Percentiles rank a stretch among this genome's conserved stretches.
These are phyloP conservation scores for Vitis rotundifolia DNA, from an alignment of 164 flowering plant species.

Conservation along the genomic window DNA sequence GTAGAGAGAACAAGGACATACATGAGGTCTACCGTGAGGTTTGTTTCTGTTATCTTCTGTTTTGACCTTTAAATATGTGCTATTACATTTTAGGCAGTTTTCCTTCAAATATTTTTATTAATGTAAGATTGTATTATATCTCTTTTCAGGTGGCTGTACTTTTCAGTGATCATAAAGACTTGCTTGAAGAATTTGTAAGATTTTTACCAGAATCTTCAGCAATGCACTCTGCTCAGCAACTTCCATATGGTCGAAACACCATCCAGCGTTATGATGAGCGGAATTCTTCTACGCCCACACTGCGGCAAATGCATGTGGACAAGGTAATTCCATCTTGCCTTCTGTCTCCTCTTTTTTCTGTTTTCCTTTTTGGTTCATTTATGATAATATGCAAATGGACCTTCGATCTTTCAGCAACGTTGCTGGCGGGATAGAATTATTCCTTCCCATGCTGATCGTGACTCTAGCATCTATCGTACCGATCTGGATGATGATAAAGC, in stretches of 20 bases:
- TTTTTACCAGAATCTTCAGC: slow-evolving; percentile 62
- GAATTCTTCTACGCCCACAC: slow-evolving; percentile 35
- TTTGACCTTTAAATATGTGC: neutral
- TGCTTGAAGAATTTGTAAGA: slow-evolving; percentile 66
- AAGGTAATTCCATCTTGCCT: slow-evolving; percentile 35
- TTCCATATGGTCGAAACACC: slow-evolving; percentile 35
- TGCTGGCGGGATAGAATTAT: slow-evolving; percentile 41
- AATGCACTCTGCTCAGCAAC: slow-evolving; percentile 28
- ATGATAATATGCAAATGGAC: neutral
- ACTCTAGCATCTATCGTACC: slow-evolving; percentile 54
- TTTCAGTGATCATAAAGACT: slow-evolving; percentile 58
- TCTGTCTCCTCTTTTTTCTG: neutral
- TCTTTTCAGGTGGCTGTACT: slow-evolving; percentile 49
- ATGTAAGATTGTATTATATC: slow-evolving; percentile 1
- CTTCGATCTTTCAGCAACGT: slow-evolving; percentile 33
- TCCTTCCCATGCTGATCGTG: slow-evolving; percentile 48
- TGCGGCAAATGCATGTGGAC: slow-evolving; percentile 41
- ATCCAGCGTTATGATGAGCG: slow-evolving; percentile 46
- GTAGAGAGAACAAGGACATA: slow-evolving; percentile 72
- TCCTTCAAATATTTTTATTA: neutral
- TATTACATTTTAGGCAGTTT: neutral
- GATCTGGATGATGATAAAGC: slow-evolving; percentile 62
- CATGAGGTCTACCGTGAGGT: slow-evolving; percentile 74
- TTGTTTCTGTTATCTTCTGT: neutral
- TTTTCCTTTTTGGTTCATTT: neutral